These are phyloP conservation scores for Nicotiana otophora DNA, from an alignment of 257 asterid genomes.

Conservation along the genomic window DNA sequence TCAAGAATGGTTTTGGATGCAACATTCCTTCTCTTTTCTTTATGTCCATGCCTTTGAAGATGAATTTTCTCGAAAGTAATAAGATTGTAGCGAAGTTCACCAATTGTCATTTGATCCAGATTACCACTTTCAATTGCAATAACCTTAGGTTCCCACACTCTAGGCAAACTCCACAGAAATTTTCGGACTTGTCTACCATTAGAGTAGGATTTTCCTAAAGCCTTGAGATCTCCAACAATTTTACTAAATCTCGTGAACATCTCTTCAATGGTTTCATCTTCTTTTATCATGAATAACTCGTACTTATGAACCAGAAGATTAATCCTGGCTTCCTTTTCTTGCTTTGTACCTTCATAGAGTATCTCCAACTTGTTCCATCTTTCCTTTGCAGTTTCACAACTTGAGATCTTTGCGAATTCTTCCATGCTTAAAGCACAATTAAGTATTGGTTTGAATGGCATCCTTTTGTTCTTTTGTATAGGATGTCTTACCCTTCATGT, in stretches of 20 bases:
- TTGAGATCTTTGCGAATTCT: no score
- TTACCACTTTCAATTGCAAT: not conserved
- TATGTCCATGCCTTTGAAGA: not conserved
- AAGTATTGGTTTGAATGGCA: not conserved
- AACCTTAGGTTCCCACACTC: not conserved
- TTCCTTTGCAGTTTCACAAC: not conserved
- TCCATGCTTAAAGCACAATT: not conserved
- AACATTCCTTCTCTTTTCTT: not conserved
- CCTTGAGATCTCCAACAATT: not conserved
- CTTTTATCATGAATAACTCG: not conserved
- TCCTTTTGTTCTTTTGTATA: not conserved
- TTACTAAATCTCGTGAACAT: not conserved
- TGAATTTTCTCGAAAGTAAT: not conserved
- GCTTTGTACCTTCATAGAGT: not conserved
- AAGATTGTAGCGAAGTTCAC: not conserved
- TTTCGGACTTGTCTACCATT: not conserved
- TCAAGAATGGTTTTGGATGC: not conserved
- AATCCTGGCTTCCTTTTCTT: not conserved
- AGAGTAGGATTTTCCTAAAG: not conserved
- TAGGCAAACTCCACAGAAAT: not conserved
- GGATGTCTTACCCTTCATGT: not conserved
- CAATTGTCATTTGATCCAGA: not conserved
- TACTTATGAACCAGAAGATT: not conserved
- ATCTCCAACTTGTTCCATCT: not conserved
- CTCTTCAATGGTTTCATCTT: not conserved